phyloP scores from a whole-genome alignment of 2,329 filamentous ascomycete genomes.

The Aspergillus alliaceus region DNA sequence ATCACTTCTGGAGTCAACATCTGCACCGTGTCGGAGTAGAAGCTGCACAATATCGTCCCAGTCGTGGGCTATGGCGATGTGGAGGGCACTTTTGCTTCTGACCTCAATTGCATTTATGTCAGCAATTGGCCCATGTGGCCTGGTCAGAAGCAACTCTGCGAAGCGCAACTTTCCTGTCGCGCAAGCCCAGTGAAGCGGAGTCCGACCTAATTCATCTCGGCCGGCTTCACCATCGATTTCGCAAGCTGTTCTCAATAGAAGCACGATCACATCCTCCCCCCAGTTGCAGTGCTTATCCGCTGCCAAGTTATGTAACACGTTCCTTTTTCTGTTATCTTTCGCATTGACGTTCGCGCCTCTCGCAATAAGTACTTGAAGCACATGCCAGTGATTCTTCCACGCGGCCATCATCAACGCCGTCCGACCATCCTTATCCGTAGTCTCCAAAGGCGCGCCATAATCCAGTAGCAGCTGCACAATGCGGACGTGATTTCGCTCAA shows the following conservation, averaged over 20 bases:
- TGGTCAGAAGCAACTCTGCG: conserved; percentile 48
- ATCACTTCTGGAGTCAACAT: conserved; percentile 49
- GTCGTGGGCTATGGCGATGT: conserved; percentile 50
- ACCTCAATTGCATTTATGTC: conserved; percentile 45
- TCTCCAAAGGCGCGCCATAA: conserved; percentile 31
- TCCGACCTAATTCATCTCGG: conserved; percentile 50
- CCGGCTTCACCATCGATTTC: conserved; percentile 41
- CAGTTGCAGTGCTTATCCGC: conserved; percentile 50
- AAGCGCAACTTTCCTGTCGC: conserved; percentile 56
- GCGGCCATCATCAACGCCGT: conserved; percentile 47
- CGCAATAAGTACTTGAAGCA: conserved; percentile 39
- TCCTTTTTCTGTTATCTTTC: conserved; percentile 29
- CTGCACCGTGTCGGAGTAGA: conserved; percentile 46
- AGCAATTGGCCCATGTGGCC: conserved; percentile 33
- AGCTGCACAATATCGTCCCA: conserved; percentile 38
- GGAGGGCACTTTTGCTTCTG: conserved; percentile 48
- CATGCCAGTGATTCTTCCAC: conserved; percentile 42
- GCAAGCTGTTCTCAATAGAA: conserved; percentile 42
- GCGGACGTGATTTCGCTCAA: conserved; percentile 41
- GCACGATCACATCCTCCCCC: conserved; percentile 46
- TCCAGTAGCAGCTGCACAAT: conserved; percentile 47
- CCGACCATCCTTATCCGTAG: conserved; percentile 47
- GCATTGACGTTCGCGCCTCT: conserved; percentile 38
- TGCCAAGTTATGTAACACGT: conserved; percentile 44
- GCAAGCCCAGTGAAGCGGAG: conserved; percentile 59